Conservation (phyloP, 164 flowering plant genomes). For the Kingdonia uniflora region DNA sequence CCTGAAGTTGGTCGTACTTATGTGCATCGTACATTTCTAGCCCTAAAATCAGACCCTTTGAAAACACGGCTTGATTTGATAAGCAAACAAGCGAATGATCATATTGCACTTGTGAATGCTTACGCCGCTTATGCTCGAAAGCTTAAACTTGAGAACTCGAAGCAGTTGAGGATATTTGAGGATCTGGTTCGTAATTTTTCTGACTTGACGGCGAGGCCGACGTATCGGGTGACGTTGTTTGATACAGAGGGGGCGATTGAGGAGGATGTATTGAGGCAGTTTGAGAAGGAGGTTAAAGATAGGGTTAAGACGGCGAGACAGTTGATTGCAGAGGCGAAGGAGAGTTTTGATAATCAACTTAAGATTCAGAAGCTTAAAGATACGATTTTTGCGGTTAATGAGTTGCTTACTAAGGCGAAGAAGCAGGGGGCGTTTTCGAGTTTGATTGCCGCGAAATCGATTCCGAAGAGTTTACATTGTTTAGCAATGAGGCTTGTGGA, state of each 20-base stretch:
- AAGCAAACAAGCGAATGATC: constrained; percentile 72
- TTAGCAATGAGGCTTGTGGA: constrained; percentile 82
- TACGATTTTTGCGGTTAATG: constrained; percentile 82
- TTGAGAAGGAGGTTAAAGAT: constrained; percentile 93
- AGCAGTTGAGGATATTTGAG: constrained; percentile 61
- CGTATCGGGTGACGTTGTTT: constrained; percentile 34
- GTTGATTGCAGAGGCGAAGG: constrained; percentile 68
- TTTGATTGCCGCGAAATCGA: constrained; percentile 63
- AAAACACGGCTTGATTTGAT: constrained; percentile 70
- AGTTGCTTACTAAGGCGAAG: constrained; percentile 71
- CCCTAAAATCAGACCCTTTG: constrained; percentile 72
- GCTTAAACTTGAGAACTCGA: constrained; percentile 75
- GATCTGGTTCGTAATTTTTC: constrained; percentile 55
- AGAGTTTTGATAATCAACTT: constrained; percentile 84
- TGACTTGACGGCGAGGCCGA: constrained; percentile 28
- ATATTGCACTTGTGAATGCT: constrained; percentile 65
- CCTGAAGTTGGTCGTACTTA: too few relatives aligned
- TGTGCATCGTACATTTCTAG: constrained; percentile 60
- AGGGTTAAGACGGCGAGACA: constrained; percentile 55
- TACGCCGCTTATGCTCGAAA: constrained; percentile 84
- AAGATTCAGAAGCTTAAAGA: constrained; percentile 95
- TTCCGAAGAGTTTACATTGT: constrained; percentile 90
- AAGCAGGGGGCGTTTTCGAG: constrained; percentile 78
- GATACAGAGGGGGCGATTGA: constrained; percentile 53
- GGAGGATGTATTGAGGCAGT: constrained; percentile 70